A percentile compares a stretch with the other conserved stretches of the same genome.
Evolutionary conservation across 306 rosid species (phyloP).

Genomic region (Vigna radiata): DNA sequence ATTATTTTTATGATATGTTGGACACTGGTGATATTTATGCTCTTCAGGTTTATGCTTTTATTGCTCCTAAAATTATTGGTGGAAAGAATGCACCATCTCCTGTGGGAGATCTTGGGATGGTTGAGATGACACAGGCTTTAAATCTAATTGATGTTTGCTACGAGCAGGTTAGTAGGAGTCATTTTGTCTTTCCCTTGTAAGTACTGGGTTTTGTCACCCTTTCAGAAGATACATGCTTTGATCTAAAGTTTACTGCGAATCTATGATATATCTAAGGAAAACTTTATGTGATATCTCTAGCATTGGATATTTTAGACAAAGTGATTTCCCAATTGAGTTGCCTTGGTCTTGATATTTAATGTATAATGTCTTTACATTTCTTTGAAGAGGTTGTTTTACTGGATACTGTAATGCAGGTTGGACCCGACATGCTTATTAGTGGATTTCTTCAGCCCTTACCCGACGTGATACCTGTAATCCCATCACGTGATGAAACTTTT

Average conservation of each 20-base stretch:
- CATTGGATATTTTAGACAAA: conserved; percentile 31
- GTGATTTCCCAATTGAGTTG: conserved; percentile 10
- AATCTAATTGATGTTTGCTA: conserved; percentile 80
- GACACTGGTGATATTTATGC: not conserved
- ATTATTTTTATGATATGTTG: conserved; percentile 28
- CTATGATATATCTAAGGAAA: conserved; percentile 10
- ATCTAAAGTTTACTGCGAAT: conserved; percentile 22
- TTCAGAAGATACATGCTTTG: not conserved
- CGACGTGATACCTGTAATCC: conserved; percentile 76
- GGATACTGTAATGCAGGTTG: conserved; percentile 66
- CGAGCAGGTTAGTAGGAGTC: conserved; percentile 69
- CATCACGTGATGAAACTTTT: conserved; percentile 79
- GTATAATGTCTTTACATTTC: conserved; percentile 29
- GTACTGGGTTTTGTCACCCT: not conserved
- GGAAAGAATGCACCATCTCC: conserved; percentile 93
- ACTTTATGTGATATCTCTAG: not conserved
- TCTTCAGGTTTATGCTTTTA: conserved; percentile 84
- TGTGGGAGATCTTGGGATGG: conserved; percentile 98
- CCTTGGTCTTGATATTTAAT: conserved; percentile 32
- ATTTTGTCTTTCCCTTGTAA: conserved; percentile 9
- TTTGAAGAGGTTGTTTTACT: conserved; percentile 18
- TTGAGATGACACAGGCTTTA: conserved; percentile 96
- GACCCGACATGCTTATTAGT: conserved; percentile 89
- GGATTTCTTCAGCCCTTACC: conserved; percentile 92
- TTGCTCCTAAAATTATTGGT: conserved; percentile 97